Evolutionary conservation across 1,139 yeast genomes (phyloP).

Genomic region (Oligophagozyma castellii): DNA sequence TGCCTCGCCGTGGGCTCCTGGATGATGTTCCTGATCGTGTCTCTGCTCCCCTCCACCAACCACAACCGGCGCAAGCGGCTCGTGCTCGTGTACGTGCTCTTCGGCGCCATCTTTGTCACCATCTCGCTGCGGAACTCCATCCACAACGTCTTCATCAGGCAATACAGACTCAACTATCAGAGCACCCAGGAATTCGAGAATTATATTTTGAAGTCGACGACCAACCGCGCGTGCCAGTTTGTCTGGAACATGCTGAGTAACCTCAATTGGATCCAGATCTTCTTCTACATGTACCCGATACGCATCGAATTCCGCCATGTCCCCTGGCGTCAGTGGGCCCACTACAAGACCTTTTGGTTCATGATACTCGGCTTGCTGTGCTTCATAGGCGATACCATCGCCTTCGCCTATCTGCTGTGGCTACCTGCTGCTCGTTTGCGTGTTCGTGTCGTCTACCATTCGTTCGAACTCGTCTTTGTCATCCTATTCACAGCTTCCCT

Average conservation of each 20-base stretch:
- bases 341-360: too few species aligned
- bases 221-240: constrained; percentile 3
- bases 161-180: constrained; percentile 8
- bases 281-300: constrained; percentile 2
- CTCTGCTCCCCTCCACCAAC: constrained; percentile 9
- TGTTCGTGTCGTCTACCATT: constrained; percentile 5
- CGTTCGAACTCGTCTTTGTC: constrained; percentile 9
- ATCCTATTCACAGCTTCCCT: constrained; percentile 9
- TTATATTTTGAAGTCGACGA: constrained; percentile 3
- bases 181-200: constrained; percentile 4
- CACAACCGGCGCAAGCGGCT: constrained; percentile 7
- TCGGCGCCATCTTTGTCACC: constrained; percentile 6
- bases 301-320: background rate
- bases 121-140: constrained; percentile 5
- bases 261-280: constrained; percentile 2
- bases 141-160: constrained; percentile 4
- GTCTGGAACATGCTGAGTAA: constrained; percentile 2
- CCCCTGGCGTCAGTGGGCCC: too few species aligned
- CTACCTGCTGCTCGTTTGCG: constrained; percentile 1
- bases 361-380: background rate
- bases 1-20: constrained; percentile 9
- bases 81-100: constrained; percentile 7
- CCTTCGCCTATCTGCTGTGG: constrained; percentile 10
- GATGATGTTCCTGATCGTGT: constrained; percentile 9
- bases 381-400: constrained; percentile 5